Percentiles rank a stretch among this genome's conserved stretches.
These are phyloP conservation scores for Rubia peregrina DNA, from an alignment of 305 asterid species.

Conservation along the genomic window DNA sequence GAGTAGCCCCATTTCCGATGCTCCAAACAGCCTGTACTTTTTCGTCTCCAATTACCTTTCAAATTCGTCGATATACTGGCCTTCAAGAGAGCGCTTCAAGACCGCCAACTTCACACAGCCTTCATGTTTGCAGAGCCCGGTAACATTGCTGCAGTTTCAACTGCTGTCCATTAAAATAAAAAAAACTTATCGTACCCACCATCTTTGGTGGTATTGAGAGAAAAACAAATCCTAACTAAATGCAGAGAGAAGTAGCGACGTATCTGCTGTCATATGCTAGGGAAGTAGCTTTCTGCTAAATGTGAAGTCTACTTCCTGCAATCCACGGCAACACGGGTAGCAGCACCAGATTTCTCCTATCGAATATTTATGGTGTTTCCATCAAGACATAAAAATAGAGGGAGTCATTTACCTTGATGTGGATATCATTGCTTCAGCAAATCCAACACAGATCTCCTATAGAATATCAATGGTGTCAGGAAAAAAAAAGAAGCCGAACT, in stretches of 20 bases:
- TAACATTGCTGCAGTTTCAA: background rate
- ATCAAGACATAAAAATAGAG: background rate
- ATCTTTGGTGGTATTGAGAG: background rate
- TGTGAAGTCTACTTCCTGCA: background rate
- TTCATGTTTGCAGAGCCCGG: too few relatives aligned
- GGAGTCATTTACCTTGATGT: background rate
- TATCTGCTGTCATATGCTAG: background rate
- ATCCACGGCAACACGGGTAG: background rate
- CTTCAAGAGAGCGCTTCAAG: too few relatives aligned
- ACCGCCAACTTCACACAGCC: background rate
- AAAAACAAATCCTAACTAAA: background rate
- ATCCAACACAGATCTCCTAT: background rate
- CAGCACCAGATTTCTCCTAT: background rate
- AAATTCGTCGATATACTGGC: too few relatives aligned
- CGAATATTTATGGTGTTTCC: background rate
- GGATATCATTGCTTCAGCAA: too few relatives aligned
- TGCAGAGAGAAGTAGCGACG: background rate
- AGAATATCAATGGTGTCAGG: background rate
- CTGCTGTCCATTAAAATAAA: background rate
- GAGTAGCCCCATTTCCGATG: too few relatives aligned
- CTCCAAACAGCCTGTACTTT: too few relatives aligned
- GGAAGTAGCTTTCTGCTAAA: too few relatives aligned
- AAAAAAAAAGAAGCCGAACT: background rate
- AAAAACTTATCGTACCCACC: background rate
- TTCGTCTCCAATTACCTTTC: too few relatives aligned